Conservation (phyloP, 129 eudicot species). For the Oenanthe sinensis region DNA sequence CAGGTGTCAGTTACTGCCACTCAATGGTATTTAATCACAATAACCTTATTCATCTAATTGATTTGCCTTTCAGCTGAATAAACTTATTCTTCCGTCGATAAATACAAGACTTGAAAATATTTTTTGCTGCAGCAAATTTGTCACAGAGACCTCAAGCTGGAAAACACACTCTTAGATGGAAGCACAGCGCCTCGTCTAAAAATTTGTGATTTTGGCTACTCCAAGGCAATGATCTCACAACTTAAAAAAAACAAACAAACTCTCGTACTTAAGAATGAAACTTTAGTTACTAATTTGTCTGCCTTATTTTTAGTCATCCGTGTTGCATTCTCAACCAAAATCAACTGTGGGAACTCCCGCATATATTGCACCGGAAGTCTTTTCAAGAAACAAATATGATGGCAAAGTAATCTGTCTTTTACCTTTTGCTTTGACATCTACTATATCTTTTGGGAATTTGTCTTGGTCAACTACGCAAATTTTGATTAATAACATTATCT, state of each 20-base stretch:
- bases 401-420: conserved; percentile 50
- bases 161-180: conserved; percentile 83
- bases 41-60: background rate
- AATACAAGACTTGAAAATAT: background rate
- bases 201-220: conserved; percentile 93
- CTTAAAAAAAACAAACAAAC: background rate
- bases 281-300: conserved; percentile 8
- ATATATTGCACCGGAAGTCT: conserved; percentile 89
- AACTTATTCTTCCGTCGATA: background rate
- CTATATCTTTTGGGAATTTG: background rate
- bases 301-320: conserved; percentile 42
- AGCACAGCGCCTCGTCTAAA: conserved; percentile 71
- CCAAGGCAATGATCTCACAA: conserved; percentile 46
- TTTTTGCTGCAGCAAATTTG: conserved; percentile 72
- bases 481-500: conserved; percentile 6
- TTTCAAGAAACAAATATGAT: conserved; percentile 72
- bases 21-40: conserved; percentile 49
- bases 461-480: conserved; percentile 11
- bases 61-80: background rate
- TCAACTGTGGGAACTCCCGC: conserved; percentile 97
- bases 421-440: background rate
- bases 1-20: conserved; percentile 95
- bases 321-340: conserved; percentile 90
- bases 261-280: background rate
- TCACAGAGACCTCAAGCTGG: conserved; percentile 91